These are phyloP conservation scores for Backusella parvicylindrica DNA, from an alignment of 192 early-diverging fungal genomes.

Conservation along the genomic window DNA sequence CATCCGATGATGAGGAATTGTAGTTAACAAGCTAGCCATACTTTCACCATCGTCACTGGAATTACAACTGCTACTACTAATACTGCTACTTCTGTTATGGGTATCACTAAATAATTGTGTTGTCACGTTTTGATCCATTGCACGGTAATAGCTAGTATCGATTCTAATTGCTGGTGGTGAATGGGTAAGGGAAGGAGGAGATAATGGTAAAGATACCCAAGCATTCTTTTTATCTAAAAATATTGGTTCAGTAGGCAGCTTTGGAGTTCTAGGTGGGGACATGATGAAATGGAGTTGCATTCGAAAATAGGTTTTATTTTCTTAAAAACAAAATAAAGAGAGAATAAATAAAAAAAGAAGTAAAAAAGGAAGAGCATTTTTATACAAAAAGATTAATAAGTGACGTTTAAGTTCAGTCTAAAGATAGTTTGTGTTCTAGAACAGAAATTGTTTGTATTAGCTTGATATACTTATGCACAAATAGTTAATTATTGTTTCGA, in stretches of 20 bases:
- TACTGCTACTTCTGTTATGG: background rate
- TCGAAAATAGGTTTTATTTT: background rate
- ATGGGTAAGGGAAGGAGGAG: background rate
- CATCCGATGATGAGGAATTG: background rate
- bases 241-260: background rate
- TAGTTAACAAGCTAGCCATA: background rate
- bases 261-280: slow-evolving; percentile 12
- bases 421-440: background rate
- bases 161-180: background rate
- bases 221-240: background rate
- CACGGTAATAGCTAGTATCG: background rate
- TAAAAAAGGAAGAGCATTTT: background rate
- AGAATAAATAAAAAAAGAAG: background rate
- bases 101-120: background rate
- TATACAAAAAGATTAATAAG: background rate
- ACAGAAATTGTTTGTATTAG: background rate
- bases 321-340: background rate
- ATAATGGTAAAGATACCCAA: background rate
- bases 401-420: background rate
- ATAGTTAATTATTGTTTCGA: background rate
- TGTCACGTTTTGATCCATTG: background rate
- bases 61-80: background rate
- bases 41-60: background rate
- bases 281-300: background rate
- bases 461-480: background rate